Evolutionary conservation across 2,329 filamentous ascomycete genomes (phyloP).

Genomic region (Alternaria arborescens): DNA sequence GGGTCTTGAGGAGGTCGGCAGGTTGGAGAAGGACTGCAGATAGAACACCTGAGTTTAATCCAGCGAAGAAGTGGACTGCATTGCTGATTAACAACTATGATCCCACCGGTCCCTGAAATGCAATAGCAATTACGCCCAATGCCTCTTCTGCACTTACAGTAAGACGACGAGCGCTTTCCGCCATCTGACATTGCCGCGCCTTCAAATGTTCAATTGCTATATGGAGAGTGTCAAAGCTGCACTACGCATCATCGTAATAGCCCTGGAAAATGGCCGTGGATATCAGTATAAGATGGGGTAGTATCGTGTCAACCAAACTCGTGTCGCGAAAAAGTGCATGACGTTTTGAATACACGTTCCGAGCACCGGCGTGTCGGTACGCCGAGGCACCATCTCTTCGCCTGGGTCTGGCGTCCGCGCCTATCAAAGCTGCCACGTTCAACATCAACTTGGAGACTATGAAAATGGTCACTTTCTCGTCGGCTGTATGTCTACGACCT

Average conservation of each 20-base stretch:
- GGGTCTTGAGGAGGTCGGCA: constrained; percentile 94
- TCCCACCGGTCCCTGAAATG: constrained; percentile 7
- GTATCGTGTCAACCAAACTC: not conserved
- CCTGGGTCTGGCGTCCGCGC: not conserved
- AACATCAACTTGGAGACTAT: not conserved
- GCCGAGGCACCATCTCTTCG: constrained; percentile 15
- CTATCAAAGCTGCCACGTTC: not conserved
- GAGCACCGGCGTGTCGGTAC: constrained; percentile 20
- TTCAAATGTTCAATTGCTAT: constrained; percentile 38
- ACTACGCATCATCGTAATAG: constrained; percentile 21
- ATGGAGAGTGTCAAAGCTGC: constrained; percentile 12
- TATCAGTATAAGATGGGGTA: not conserved
- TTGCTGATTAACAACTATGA: not conserved
- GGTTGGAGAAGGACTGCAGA: constrained; percentile 93
- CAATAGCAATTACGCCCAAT: not conserved
- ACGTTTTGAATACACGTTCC: constrained; percentile 23
- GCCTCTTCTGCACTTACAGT: constrained; percentile 50
- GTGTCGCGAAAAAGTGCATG: constrained; percentile 23
- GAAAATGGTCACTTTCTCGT: not conserved
- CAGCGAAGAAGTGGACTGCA: constrained; percentile 81
- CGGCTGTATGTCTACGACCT: not conserved
- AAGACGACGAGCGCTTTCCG: constrained; percentile 59
- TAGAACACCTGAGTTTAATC: constrained; percentile 84
- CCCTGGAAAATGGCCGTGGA: not conserved
- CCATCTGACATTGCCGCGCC: constrained; percentile 62